Percentiles rank a stretch among this genome's conserved stretches.
phyloP scores from a whole-genome alignment of 1,139 yeast species.

The Spathaspora sp. region DNA sequence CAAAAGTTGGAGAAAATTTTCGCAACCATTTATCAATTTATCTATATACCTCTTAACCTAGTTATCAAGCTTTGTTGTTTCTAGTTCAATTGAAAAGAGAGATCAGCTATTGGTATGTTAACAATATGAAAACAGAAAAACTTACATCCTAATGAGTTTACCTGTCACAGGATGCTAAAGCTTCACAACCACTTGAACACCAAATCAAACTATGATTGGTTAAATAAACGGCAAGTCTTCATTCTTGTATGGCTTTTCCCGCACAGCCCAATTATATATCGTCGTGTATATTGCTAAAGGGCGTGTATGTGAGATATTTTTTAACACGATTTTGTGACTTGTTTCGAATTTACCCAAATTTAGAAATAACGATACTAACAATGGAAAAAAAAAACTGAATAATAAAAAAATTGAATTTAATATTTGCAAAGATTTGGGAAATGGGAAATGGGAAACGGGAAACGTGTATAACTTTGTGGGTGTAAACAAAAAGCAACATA shows the following conservation, averaged over 20 bases:
- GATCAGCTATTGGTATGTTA: too few species aligned
- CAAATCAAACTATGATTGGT: neutral
- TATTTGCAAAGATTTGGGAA: too few species aligned
- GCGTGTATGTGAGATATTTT: neutral
- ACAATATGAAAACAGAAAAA: too few species aligned
- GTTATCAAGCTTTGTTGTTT: too few species aligned
- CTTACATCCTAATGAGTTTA: too few species aligned
- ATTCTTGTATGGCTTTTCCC: neutral
- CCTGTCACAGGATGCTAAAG: too few species aligned
- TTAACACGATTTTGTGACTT: neutral
- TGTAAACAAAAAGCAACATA: too few species aligned
- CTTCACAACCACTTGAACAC: too few species aligned
- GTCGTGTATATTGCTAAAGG: neutral
- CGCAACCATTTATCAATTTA: neutral
- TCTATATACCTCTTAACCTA: neutral
- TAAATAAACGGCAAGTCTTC: too few species aligned
- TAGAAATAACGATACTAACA: neutral
- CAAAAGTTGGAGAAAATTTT: neutral
- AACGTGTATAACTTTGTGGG: too few species aligned
- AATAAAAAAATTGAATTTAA: neutral
- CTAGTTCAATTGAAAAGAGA: too few species aligned
- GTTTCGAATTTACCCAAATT: conserved; percentile 1
- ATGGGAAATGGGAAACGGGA: neutral
- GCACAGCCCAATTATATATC: neutral
- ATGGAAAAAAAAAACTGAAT: neutral